A percentile compares a stretch with the other conserved stretches of the same genome.
Conservation (phyloP, 2,329 filamentous ascomycete genomes). For the Aspergillus spinulosporus region DNA sequence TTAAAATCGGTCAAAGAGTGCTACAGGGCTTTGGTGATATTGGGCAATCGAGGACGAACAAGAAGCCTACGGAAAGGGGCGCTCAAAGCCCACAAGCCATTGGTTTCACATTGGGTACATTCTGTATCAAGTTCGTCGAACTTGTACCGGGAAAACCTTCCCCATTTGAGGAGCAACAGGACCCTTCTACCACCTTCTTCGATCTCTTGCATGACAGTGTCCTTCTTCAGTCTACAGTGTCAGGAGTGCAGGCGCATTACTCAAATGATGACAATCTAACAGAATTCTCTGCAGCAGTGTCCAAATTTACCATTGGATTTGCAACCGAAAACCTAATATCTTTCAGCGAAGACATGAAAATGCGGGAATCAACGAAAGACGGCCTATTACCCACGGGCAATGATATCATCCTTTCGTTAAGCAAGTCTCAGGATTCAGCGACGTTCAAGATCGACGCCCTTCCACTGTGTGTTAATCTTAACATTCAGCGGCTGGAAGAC, state of each 20-base stretch:
- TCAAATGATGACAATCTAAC: slow-evolving; percentile 23
- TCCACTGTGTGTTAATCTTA: slow-evolving; percentile 72
- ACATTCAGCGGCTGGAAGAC: slow-evolving; percentile 80
- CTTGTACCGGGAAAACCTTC: slow-evolving; percentile 35
- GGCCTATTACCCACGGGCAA: slow-evolving; percentile 36
- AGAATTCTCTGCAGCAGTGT: slow-evolving; percentile 34
- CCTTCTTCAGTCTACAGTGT: slow-evolving; percentile 33
- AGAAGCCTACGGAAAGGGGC: slow-evolving; percentile 12
- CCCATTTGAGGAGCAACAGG: slow-evolving; percentile 17
- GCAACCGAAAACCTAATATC: slow-evolving; percentile 53
- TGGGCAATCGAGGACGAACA: slow-evolving; percentile 13
- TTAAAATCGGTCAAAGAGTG: slow-evolving; percentile 39
- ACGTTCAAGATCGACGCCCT: slow-evolving; percentile 69
- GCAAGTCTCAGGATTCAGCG: slow-evolving; percentile 31
- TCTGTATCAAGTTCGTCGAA: slow-evolving; percentile 42
- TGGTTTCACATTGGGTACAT: slow-evolving; percentile 29
- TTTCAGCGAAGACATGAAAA: slow-evolving; percentile 51
- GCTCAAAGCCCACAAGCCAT: slow-evolving; percentile 20
- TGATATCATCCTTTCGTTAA: slow-evolving; percentile 43
- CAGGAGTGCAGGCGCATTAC: slow-evolving; percentile 29
- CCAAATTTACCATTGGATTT: slow-evolving; percentile 51
- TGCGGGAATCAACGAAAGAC: slow-evolving; percentile 49
- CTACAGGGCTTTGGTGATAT: slow-evolving; percentile 22
- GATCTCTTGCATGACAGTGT: slow-evolving; percentile 32
- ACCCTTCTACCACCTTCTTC: slow-evolving; percentile 21